Evolutionary conservation across 2,329 filamentous ascomycete genomes (phyloP).

Genomic region (Diaporthe nobilis): DNA sequence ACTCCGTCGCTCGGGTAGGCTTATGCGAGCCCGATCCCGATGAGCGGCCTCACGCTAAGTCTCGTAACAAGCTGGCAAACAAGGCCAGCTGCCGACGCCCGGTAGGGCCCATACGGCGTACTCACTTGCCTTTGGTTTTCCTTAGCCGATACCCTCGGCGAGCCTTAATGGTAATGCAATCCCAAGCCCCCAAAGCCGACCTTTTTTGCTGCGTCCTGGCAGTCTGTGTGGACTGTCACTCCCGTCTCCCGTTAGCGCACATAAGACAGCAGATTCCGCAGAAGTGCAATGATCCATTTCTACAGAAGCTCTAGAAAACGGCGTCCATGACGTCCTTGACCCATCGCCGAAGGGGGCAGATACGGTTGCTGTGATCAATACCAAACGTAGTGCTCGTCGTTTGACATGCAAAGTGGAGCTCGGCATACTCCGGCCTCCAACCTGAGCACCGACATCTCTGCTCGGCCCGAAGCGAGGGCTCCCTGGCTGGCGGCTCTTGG

Average conservation of each 20-base stretch:
- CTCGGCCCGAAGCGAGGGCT: not conserved
- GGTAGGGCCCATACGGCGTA: not conserved
- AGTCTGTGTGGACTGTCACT: not conserved
- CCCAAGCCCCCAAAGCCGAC: not conserved
- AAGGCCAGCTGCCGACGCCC: not conserved
- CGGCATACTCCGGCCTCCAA: not conserved
- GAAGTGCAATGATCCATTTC: not conserved
- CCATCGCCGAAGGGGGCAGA: not conserved
- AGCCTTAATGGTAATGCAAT: not conserved
- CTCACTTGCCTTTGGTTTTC: not conserved
- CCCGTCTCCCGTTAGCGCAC: not conserved
- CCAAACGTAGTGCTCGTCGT: not conserved
- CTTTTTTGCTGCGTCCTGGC: too few species aligned
- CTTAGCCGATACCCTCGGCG: not conserved
- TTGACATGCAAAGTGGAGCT: not conserved
- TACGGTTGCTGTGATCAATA: not conserved
- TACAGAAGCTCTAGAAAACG: not conserved
- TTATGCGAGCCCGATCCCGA: constrained; percentile 35
- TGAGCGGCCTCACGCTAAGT: not conserved
- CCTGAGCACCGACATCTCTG: not conserved
- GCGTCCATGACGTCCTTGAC: too few species aligned
- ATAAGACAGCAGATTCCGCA: not conserved
- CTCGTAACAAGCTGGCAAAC: not conserved
- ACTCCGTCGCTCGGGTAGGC: constrained; percentile 19
- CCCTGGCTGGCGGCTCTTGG: not conserved